Evolutionary conservation across 2,329 filamentous ascomycete species (phyloP), one percentile per base, ranked within the genome.

Genomic region (Calonectria leucothoes): DNA sequence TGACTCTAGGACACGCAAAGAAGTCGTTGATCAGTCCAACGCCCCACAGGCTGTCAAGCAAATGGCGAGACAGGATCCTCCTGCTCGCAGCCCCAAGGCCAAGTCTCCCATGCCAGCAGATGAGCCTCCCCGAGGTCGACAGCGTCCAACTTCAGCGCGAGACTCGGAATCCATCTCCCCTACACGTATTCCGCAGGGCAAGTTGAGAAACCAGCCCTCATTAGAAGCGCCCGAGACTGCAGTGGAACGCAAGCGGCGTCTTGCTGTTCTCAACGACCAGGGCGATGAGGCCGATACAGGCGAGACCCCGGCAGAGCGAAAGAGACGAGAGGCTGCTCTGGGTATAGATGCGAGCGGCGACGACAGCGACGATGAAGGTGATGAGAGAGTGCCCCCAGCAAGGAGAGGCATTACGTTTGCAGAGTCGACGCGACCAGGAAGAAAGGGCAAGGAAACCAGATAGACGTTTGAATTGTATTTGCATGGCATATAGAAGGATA

Each of bases 291-390:
- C 37, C 8, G 66, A 82, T 5, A 87, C 86, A 39, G 87, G 85
- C 39, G 94, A 96, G 84, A 95, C 94, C 0, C 92, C 93, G 0
- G 94, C 94, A 0, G 94, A 96, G 83, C 88, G 93, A 70, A 89
- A 93, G 49, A 88, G 94, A 67, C 90, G 94, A 78, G 91, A 95
- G 78, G 94, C 94, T 1, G 94, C 94, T 1, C 85, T 96, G 2
- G 94, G 94, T 12, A 87, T 94, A 74, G 84, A 85, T 20, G 81
- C 87, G 69, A 90, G 87, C 70, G 76, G 66, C 10, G 79, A 78
- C 5, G 78, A 92, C 39, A 84, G 81, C 33, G 84, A 85, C 29
- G 91, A 92, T 29, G 91, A 92, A 72, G 89, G 91, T 74, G 89
- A 86, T 31, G 87, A 88, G 63, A 82, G 89, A 79, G 88, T 91